Evolutionary conservation across 2,329 filamentous ascomycete genomes (phyloP).

Genomic region (Fusarium sp.): DNA sequence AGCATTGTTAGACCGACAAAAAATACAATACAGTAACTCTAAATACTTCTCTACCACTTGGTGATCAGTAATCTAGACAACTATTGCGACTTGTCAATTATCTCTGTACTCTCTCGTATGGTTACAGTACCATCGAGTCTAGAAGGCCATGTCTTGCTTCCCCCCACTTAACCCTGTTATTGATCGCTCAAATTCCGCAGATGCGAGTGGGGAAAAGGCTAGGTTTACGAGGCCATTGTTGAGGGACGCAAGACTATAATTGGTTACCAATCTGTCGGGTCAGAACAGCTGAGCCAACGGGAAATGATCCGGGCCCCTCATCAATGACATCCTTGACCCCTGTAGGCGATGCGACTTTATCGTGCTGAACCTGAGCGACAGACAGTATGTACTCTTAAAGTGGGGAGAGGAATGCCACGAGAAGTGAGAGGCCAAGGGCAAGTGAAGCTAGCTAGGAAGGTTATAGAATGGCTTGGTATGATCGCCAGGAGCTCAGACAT

Average conservation of each 20-base stretch:
- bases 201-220: constrained; percentile 10
- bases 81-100: neutral
- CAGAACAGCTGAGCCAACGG: constrained; percentile 36
- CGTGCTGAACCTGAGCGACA: neutral
- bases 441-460: neutral
- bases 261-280: constrained; percentile 35
- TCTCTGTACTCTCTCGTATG: neutral
- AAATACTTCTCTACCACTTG: neutral
- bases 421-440: neutral
- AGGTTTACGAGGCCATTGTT: constrained; percentile 23
- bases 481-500: constrained; percentile 14
- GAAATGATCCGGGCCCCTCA: constrained; percentile 21
- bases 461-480: constrained; percentile 2
- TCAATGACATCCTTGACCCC: constrained; percentile 5
- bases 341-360: neutral
- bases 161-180: neutral
- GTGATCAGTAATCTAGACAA: neutral
- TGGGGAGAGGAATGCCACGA: constrained; percentile 1
- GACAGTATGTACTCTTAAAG: constrained; percentile 8
- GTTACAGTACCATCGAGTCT: constrained; percentile 7
- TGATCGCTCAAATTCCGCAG: neutral
- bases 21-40: constrained; percentile 23
- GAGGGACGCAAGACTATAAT: constrained; percentile 5
- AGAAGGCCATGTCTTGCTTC: neutral
- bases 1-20: constrained; percentile 20